A percentile compares a stretch with the other conserved stretches of the same genome.
Evolutionary conservation across 768 basidiomycete species (phyloP).

Genomic region (Cystofilobasidium ferigula): DNA sequence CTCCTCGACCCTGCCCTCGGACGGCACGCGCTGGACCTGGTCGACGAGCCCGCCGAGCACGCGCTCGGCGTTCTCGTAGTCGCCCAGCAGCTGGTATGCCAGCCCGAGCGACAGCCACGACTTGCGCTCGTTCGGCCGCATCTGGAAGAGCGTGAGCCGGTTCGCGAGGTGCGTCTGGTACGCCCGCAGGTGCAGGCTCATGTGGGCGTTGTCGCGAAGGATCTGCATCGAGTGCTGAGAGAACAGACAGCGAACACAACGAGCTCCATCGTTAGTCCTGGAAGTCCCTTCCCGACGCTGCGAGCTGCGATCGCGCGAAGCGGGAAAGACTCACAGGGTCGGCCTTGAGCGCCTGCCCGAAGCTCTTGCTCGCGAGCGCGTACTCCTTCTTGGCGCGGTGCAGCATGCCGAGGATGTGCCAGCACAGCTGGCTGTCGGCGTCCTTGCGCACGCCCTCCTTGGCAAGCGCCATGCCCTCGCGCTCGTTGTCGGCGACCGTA

Average conservation of each 20-base stretch:
- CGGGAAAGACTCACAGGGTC: constrained; percentile 56
- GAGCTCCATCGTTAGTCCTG: not conserved
- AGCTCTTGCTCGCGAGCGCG: constrained; percentile 69
- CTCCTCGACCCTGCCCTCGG: constrained; percentile 46
- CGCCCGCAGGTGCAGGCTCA: constrained; percentile 75
- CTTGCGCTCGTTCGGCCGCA: constrained; percentile 70
- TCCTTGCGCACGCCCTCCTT: constrained; percentile 73
- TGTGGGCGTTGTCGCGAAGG: constrained; percentile 73
- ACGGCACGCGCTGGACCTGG: constrained; percentile 52
- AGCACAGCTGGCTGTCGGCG: constrained; percentile 51
- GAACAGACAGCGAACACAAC: not conserved
- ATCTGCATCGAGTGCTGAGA: constrained; percentile 85
- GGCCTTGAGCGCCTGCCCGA: constrained; percentile 72
- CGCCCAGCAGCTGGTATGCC: constrained; percentile 73
- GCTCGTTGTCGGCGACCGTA: constrained; percentile 36
- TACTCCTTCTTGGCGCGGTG: constrained; percentile 22
- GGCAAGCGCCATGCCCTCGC: constrained; percentile 66
- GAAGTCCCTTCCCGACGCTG: not conserved
- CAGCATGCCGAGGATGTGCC: constrained; percentile 88
- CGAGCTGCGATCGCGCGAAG: not conserved
- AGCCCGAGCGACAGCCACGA: constrained; percentile 86
- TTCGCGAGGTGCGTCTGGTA: constrained; percentile 71
- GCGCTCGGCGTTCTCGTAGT: constrained; percentile 56
- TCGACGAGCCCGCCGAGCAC: constrained; percentile 61
- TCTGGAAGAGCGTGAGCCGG: constrained; percentile 62